Evolutionary conservation across 352 stramenopile species (phyloP).

Genomic region (Globisporangium lucens): DNA sequence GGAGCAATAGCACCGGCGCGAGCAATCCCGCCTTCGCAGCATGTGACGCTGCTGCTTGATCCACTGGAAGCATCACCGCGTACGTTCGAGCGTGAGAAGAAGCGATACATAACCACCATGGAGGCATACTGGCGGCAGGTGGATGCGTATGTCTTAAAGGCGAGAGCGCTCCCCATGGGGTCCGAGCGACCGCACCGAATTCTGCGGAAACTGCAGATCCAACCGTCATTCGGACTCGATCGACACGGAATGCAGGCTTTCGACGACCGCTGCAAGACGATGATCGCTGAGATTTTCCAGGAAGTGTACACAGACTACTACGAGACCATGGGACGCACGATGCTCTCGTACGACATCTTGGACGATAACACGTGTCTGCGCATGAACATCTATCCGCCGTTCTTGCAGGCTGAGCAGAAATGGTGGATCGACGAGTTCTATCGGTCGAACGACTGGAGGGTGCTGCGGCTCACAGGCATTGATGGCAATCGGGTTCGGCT

Average conservation of each 20-base stretch:
- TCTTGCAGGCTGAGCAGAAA: conserved; percentile 75
- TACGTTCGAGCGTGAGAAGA: conserved; percentile 80
- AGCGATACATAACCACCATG: conserved; percentile 73
- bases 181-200: conserved; percentile 59
- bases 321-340: conserved; percentile 66
- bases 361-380: conserved; percentile 61
- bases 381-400: conserved; percentile 83
- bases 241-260: conserved; percentile 38
- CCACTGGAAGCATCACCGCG: conserved; percentile 52
- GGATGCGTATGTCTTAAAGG: conserved; percentile 49
- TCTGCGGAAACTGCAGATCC: conserved; percentile 67
- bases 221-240: conserved; percentile 45
- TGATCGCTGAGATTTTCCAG: conserved; percentile 75
- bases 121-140: conserved; percentile 84
- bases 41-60: conserved; percentile 31
- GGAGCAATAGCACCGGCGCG: not conserved
- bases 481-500: conserved; percentile 40
- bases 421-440: conserved; percentile 86
- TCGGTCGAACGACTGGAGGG: conserved; percentile 66
- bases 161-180: conserved; percentile 60
- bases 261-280: conserved; percentile 58
- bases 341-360: conserved; percentile 88
- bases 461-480: conserved; percentile 80
- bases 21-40: conserved; percentile 18
- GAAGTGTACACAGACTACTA: conserved; percentile 80